Conservation (phyloP, 2,329 filamentous ascomycete genomes). For the Ceratocystis harringtonii region DNA sequence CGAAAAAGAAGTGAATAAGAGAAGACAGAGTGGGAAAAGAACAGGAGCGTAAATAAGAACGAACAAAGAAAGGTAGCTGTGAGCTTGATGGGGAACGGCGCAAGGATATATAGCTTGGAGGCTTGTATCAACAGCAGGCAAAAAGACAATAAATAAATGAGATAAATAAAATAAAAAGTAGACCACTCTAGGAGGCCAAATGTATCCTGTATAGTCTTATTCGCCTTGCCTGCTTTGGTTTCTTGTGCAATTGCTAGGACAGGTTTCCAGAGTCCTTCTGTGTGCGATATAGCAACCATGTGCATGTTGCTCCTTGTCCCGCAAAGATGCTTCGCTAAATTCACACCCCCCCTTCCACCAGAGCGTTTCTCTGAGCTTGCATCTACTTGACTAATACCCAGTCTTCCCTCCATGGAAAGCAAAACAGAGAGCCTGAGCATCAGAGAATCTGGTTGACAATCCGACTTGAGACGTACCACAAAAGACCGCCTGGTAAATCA, state of each 20-base stretch:
- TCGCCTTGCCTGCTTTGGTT: not conserved
- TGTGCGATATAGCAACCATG: not conserved
- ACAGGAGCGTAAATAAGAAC: not conserved
- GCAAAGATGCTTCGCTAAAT: no score
- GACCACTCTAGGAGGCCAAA: not conserved
- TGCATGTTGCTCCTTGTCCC: no score
- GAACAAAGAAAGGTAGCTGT: not conserved
- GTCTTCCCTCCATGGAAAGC: not conserved
- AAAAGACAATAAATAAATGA: not conserved
- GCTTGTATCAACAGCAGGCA: not conserved
- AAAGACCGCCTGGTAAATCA: not conserved
- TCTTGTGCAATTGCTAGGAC: not conserved
- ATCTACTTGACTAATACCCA: not conserved
- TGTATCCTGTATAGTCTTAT: not conserved
- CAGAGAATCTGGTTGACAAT: not conserved
- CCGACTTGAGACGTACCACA: not conserved
- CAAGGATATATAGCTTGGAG: conserved; percentile 4
- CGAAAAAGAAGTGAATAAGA: not conserved
- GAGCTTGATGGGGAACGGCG: not conserved
- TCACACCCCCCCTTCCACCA: no score
- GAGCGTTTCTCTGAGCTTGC: not conserved
- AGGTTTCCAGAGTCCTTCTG: not conserved
- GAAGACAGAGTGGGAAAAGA: conserved; percentile 7
- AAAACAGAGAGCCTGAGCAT: not conserved
- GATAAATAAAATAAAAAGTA: not conserved